Conservation (phyloP, 768 basidiomycete genomes). For the Tephrocybe sp. region DNA sequence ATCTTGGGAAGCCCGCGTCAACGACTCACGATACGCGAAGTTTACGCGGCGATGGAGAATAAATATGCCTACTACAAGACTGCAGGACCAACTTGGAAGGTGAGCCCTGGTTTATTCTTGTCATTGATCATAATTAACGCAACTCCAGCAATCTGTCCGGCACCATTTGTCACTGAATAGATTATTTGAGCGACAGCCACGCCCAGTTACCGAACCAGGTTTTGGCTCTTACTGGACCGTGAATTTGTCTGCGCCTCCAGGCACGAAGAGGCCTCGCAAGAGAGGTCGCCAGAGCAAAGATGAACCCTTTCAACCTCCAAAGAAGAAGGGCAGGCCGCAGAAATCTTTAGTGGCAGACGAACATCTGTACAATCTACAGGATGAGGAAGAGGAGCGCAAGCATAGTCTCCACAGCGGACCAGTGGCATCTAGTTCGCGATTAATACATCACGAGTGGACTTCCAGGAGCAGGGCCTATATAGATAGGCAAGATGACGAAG, state of each 20-base stretch:
- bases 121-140: conserved; percentile 12
- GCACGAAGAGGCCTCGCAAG: conserved; percentile 83
- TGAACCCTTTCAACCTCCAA: conserved; percentile 21
- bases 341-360: conserved; percentile 22
- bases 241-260: conserved; percentile 82
- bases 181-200: conserved; percentile 77
- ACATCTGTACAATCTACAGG: conserved; percentile 8
- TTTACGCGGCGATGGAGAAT: conserved; percentile 84
- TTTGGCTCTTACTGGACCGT: conserved; percentile 92
- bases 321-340: conserved; percentile 41
- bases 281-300: conserved; percentile 65
- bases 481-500: conserved; percentile 17
- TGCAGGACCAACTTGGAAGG: conserved; percentile 86
- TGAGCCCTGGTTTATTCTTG: conserved; percentile 26
- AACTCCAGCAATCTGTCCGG: conserved; percentile 77
- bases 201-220: conserved; percentile 82
- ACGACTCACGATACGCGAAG: conserved; percentile 80
- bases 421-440: neutral
- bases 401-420: conserved; percentile 4
- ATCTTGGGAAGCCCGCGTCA: conserved; percentile 77
- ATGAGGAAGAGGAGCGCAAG: conserved; percentile 22
- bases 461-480: conserved; percentile 2
- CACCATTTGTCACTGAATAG: conserved; percentile 84
- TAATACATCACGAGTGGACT: neutral
- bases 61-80: conserved; percentile 83